Percentiles rank a stretch among this genome's conserved stretches.
phyloP scores from a whole-genome alignment of 495 filamentous ascomycete genomes.

The Talaromyces stipitatus region DNA sequence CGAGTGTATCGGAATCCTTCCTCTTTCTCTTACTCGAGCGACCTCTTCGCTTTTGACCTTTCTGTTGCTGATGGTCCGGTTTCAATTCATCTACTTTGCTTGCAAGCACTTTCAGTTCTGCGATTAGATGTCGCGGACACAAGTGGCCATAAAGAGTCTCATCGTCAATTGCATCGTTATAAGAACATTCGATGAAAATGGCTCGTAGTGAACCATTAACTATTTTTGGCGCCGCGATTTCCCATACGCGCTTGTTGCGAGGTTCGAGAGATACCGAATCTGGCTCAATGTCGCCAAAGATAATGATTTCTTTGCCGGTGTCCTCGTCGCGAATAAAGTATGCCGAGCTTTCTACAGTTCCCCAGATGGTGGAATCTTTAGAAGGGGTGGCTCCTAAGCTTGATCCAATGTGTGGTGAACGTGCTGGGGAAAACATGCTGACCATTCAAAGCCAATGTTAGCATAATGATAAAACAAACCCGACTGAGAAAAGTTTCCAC shows the following conservation, averaged over 20 bases:
- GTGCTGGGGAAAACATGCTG: slow-evolving; percentile 24
- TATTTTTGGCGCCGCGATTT: slow-evolving; percentile 77
- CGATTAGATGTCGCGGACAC: slow-evolving; percentile 67
- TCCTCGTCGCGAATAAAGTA: slow-evolving; percentile 77
- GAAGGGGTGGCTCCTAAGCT: slow-evolving; percentile 7
- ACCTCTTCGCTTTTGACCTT: not conserved
- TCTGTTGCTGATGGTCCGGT: slow-evolving; percentile 7
- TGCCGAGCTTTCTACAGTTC: slow-evolving; percentile 69
- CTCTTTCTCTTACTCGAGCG: slow-evolving; percentile 27
- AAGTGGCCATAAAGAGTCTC: slow-evolving; percentile 81
- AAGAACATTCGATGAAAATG: slow-evolving; percentile 94
- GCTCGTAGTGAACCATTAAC: slow-evolving; percentile 57
- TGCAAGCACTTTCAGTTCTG: slow-evolving; percentile 69
- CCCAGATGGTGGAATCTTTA: slow-evolving; percentile 23
- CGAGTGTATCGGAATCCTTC: slow-evolving; percentile 1
- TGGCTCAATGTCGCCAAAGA: slow-evolving; percentile 94
- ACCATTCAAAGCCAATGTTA: not conserved
- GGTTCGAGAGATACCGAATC: slow-evolving; percentile 75
- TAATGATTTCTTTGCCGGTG: slow-evolving; percentile 68
- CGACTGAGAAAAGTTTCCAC: not conserved
- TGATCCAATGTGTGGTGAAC: slow-evolving; percentile 17
- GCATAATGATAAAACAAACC: not conserved
- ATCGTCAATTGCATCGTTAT: slow-evolving; percentile 66
- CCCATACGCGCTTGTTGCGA: slow-evolving; percentile 75
- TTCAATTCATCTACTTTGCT: slow-evolving; percentile 41